phyloP scores from a whole-genome alignment of 1,284 basidiomycete genomes.

The Ceratobasidium sp. region DNA sequence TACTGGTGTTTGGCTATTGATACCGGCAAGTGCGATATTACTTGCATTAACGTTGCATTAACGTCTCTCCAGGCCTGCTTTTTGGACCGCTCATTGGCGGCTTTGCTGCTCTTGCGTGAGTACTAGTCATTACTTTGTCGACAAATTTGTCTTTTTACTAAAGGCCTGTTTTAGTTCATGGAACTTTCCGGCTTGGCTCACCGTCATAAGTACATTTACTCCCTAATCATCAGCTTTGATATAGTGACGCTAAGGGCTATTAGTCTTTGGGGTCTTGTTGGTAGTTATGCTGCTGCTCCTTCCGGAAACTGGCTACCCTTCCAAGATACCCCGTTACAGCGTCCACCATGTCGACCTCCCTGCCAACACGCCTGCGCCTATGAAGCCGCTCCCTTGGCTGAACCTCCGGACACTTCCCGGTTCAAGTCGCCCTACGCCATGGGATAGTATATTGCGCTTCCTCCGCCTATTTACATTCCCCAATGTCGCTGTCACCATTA shows the following conservation, averaged over 20 bases:
- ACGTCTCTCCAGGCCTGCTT: constrained; percentile 43
- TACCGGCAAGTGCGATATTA: constrained; percentile 41
- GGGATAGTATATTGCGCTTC: constrained; percentile 45
- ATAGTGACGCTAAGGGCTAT: background rate
- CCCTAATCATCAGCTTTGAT: background rate
- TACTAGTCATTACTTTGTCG: background rate
- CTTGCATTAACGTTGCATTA: background rate
- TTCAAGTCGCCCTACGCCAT: constrained; percentile 41
- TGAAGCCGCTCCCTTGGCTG: constrained; percentile 43
- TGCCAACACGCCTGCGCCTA: background rate
- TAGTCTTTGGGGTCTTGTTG: constrained; percentile 48
- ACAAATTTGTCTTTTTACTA: background rate
- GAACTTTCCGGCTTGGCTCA: constrained; percentile 41
- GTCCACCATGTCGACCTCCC: background rate
- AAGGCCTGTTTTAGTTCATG: constrained; percentile 2
- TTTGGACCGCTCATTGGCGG: constrained; percentile 49
- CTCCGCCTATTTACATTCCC: constrained; percentile 47
- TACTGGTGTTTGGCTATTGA: constrained; percentile 49
- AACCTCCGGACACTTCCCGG: constrained; percentile 46
- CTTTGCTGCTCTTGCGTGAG: constrained; percentile 47
- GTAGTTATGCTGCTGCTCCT: constrained; percentile 46
- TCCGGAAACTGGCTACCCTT: constrained; percentile 47
- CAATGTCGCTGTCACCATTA: constrained; percentile 46
- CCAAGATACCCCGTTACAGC: constrained; percentile 16
- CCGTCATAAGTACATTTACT: constrained; percentile 25